A percentile compares a stretch with the other conserved stretches of the same genome.
These are phyloP conservation scores for Colletotrichum coccodes DNA, from an alignment of 2,329 filamentous ascomycete species.

Conservation along the genomic window DNA sequence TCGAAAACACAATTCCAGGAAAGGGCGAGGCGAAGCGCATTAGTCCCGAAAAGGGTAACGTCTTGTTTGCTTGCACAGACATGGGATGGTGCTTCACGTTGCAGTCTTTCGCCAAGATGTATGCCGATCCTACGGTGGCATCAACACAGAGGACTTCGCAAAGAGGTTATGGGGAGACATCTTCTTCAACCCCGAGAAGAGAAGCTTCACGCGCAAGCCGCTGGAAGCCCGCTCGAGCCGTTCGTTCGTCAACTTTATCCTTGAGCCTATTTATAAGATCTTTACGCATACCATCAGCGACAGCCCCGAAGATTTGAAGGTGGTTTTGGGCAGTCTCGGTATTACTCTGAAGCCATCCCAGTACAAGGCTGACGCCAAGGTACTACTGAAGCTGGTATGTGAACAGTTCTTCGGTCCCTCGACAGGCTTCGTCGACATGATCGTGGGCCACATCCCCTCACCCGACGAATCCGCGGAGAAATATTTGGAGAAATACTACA, in stretches of 20 bases:
- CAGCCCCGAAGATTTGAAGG: conserved; percentile 84
- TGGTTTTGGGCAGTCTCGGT: conserved; percentile 80
- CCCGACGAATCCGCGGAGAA: conserved; percentile 81
- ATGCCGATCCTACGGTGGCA: conserved; percentile 84
- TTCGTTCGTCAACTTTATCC: conserved; percentile 92
- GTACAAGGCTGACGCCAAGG: conserved; percentile 88
- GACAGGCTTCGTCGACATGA: conserved; percentile 94
- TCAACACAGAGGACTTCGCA: conserved; percentile 86
- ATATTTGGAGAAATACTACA: conserved; percentile 89
- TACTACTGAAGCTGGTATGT: conserved; percentile 88
- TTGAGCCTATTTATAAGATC: conserved; percentile 98
- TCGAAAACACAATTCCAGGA: conserved; percentile 86
- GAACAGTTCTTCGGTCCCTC: conserved; percentile 95
- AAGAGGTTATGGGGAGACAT: conserved; percentile 94
- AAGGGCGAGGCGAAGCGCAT: conserved; percentile 82
- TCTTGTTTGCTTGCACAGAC: conserved; percentile 92
- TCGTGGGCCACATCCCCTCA: conserved; percentile 88
- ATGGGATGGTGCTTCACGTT: conserved; percentile 99
- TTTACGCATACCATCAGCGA: conserved; percentile 96
- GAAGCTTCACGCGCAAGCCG: conserved; percentile 90
- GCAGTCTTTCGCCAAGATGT: conserved; percentile 95
- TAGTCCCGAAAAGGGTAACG: conserved; percentile 96
- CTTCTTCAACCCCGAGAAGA: conserved; percentile 91
- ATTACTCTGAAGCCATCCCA: conserved; percentile 93
- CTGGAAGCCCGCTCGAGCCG: conserved; percentile 83